Conservation (phyloP, 192 early-diverging fungal genomes). For the Coemansia sp. region DNA sequence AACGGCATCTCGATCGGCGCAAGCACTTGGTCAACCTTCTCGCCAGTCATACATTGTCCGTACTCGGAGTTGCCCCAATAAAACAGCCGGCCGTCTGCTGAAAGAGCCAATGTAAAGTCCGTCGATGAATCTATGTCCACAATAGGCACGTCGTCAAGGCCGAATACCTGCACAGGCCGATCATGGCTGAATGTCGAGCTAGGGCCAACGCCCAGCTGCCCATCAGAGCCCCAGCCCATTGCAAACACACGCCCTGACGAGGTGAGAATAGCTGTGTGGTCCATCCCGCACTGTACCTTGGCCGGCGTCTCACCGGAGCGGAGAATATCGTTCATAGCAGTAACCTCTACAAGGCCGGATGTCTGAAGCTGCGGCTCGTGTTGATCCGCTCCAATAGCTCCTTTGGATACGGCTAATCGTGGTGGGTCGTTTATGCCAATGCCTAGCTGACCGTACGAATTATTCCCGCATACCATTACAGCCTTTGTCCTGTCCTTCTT, state of each 20-base stretch:
- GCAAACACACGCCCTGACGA: constrained; percentile 57
- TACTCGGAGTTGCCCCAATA: constrained; percentile 79
- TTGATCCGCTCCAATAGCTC: neutral
- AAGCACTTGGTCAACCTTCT: constrained; percentile 54
- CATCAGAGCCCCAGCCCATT: constrained; percentile 79
- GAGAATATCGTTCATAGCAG: constrained; percentile 20
- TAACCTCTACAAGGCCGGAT: constrained; percentile 18
- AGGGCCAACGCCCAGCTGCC: constrained; percentile 65
- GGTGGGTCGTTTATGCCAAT: constrained; percentile 13
- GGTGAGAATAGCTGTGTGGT: constrained; percentile 65
- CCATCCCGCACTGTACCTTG: constrained; percentile 65
- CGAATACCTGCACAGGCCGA: constrained; percentile 52
- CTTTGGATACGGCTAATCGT: neutral
- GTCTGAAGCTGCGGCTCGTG: neutral
- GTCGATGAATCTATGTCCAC: constrained; percentile 61
- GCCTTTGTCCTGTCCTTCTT: neutral
- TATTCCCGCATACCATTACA: constrained; percentile 63
- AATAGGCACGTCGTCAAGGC: constrained; percentile 44
- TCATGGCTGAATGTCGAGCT: constrained; percentile 40
- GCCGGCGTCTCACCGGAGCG: constrained; percentile 37
- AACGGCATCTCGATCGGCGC: constrained; percentile 56
- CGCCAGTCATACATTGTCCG: constrained; percentile 65
- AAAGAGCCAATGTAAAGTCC: constrained; percentile 65
- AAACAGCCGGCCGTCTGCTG: constrained; percentile 56
- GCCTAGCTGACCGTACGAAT: constrained; percentile 70